Evolutionary conservation across 441 rosid genomes (phyloP).

Genomic region (Erysimum cheiri): DNA sequence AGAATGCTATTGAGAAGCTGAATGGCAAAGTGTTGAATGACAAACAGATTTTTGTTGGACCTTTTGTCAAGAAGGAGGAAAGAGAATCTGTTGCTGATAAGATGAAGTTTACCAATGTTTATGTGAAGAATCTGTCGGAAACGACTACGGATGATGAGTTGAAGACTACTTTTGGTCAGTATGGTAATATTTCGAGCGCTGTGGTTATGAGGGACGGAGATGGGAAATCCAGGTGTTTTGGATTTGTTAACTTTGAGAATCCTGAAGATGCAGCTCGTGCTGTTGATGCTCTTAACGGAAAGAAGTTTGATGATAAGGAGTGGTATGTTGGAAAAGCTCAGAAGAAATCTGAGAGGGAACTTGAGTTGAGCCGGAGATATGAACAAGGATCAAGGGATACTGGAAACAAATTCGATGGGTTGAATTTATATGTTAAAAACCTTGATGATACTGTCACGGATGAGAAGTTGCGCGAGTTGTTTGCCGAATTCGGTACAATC

Average conservation of each 20-base stretch:
- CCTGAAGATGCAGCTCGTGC: conserved; percentile 60
- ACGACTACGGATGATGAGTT: conserved; percentile 51
- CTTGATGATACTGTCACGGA: conserved; percentile 58
- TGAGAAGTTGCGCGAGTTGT: conserved; percentile 57
- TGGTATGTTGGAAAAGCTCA: conserved; percentile 69
- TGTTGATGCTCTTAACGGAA: conserved; percentile 60
- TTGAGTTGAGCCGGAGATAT: conserved; percentile 54
- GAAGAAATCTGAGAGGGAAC: conserved; percentile 63
- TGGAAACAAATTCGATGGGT: conserved; percentile 49
- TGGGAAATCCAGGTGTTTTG: conserved; percentile 61
- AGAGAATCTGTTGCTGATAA: conserved; percentile 50
- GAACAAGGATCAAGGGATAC: conserved; percentile 57
- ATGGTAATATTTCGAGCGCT: conserved; percentile 56
- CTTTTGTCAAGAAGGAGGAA: conserved; percentile 56
- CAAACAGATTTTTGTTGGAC: conserved; percentile 58
- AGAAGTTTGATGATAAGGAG: conserved; percentile 60
- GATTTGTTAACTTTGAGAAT: conserved; percentile 63
- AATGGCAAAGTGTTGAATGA: conserved; percentile 54
- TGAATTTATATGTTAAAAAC: conserved; percentile 60
- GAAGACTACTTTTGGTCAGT: conserved; percentile 53
- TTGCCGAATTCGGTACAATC: conserved; percentile 56
- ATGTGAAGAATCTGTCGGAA: conserved; percentile 57
- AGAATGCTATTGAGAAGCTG: conserved; percentile 53
- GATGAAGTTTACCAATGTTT: conserved; percentile 55
- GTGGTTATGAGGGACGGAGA: conserved; percentile 63